A percentile compares a stretch with the other conserved stretches of the same genome.
Evolutionary conservation across 129 eudicot genomes (phyloP).

Genomic region (Flaveria bidentis): DNA sequence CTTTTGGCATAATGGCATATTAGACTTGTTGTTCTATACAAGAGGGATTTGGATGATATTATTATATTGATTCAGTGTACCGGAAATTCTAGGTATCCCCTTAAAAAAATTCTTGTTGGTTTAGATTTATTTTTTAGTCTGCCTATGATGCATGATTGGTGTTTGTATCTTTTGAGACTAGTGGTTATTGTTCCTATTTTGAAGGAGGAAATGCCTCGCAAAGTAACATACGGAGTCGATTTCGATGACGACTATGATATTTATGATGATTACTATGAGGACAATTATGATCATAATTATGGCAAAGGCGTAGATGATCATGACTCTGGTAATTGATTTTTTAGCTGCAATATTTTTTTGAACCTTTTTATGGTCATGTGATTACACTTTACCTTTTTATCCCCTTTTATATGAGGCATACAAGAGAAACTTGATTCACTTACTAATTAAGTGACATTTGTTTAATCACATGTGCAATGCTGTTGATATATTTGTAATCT

Average conservation of each 20-base stretch:
- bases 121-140: conserved; percentile 1
- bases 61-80: conserved; percentile 23
- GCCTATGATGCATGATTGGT: background rate
- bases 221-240: conserved; percentile 62
- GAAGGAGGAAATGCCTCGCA: conserved; percentile 73
- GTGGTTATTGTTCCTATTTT: conserved; percentile 7
- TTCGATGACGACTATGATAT: conserved; percentile 61
- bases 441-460: background rate
- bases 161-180: conserved; percentile 9
- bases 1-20: conserved; percentile 1
- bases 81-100: conserved; percentile 23
- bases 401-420: background rate
- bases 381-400: conserved; percentile 11
- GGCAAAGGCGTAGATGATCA: conserved; percentile 38
- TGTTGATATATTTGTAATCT: background rate
- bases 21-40: conserved; percentile 1
- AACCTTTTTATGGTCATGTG: conserved; percentile 12
- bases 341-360: conserved; percentile 19
- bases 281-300: conserved; percentile 47
- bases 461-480: background rate
- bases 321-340: conserved; percentile 43
- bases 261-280: conserved; percentile 57
- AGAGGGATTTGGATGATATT: conserved; percentile 26
- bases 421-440: conserved; percentile 19
- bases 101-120: background rate